A percentile compares a stretch with the other conserved stretches of the same genome.
phyloP scores from a whole-genome alignment of 768 basidiomycete species.

The Pulveroboletus sp. region DNA sequence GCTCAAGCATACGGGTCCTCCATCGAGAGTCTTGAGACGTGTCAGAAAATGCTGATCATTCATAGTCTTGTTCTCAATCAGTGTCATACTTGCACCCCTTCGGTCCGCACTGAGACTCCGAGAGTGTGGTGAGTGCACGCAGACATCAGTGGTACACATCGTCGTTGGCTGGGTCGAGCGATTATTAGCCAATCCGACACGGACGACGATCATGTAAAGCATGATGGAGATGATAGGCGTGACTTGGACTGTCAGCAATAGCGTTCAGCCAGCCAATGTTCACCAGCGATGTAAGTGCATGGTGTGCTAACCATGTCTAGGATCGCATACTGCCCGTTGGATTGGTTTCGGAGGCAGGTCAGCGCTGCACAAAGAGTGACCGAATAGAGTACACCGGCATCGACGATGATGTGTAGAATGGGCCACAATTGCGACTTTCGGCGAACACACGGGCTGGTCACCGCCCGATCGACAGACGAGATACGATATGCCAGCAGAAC shows the following conservation, averaged over 20 bases:
- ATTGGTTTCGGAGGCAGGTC: neutral
- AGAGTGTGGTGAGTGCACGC: too few relatives aligned
- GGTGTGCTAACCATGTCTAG: slow-evolving; percentile 1
- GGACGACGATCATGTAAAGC: neutral
- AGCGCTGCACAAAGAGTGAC: neutral
- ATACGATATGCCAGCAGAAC: neutral
- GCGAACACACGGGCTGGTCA: neutral
- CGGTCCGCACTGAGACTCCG: neutral
- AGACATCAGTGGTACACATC: too few relatives aligned
- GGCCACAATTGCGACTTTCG: neutral
- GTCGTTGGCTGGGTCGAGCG: too few relatives aligned
- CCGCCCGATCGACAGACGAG: neutral
- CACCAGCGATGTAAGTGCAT: too few relatives aligned
- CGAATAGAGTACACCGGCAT: slow-evolving; percentile 2
- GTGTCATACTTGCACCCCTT: neutral
- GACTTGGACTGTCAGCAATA: neutral
- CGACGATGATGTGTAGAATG: slow-evolving; percentile 1
- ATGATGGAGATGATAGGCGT: neutral
- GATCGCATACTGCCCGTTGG: slow-evolving; percentile 1
- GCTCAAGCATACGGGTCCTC: slow-evolving; percentile 8
- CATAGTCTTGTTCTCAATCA: neutral
- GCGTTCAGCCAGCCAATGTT: neutral
- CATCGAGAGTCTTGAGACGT: neutral
- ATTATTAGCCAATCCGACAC: slow-evolving; percentile 1
- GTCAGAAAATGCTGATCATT: neutral